Percentiles rank a stretch among this genome's conserved stretches.
phyloP scores from a whole-genome alignment of 805 yeast genomes.

The Candida schatavii region DNA sequence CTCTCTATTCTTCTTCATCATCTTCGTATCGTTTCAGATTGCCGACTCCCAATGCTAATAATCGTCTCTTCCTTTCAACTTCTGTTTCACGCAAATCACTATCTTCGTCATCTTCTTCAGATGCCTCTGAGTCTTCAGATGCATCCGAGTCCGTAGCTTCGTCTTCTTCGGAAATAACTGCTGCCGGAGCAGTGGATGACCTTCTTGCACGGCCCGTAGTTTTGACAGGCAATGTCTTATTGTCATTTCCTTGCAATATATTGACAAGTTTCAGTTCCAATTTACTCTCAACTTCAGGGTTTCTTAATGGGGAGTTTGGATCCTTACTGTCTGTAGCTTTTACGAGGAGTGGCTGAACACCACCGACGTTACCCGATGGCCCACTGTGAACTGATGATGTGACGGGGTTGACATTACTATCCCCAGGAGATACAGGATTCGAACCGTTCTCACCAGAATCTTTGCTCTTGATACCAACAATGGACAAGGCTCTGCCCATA shows the following conservation, averaged over 20 bases:
- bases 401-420: background rate
- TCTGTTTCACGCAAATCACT: conserved; percentile 49
- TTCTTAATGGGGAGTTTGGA: conserved; percentile 11
- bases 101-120: conserved; percentile 18
- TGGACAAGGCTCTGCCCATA: conserved; percentile 47
- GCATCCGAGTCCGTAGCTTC: conserved; percentile 19
- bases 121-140: conserved; percentile 17
- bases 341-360: conserved; percentile 6
- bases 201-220: conserved; percentile 4
- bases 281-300: conserved; percentile 11
- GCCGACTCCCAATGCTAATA: conserved; percentile 45
- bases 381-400: background rate
- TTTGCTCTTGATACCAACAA: conserved; percentile 48
- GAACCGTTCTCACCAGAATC: background rate
- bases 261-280: conserved; percentile 17
- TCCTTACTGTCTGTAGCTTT: conserved; percentile 10
- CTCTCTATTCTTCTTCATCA: conserved; percentile 39
- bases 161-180: conserved; percentile 9
- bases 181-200: conserved; percentile 14
- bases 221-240: background rate
- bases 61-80: conserved; percentile 62
- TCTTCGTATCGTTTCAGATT: conserved; percentile 43
- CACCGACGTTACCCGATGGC: background rate
- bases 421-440: background rate
- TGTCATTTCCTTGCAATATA: conserved; percentile 11